These are phyloP conservation scores for Dimocarpus longan DNA, from an alignment of 345 rosid genomes.

Conservation along the genomic window DNA sequence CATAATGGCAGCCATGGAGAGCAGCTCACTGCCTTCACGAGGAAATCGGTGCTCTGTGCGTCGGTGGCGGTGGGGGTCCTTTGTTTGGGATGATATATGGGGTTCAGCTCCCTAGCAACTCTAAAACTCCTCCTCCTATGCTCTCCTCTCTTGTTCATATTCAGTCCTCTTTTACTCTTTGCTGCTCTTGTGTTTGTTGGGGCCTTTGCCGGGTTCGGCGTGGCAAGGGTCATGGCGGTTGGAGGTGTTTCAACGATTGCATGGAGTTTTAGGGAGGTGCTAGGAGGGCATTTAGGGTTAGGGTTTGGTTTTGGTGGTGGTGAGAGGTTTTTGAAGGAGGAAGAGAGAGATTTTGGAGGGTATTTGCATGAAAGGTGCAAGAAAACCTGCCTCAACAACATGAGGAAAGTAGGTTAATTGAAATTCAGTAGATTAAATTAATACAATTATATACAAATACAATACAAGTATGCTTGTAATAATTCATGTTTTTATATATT, in stretches of 20 bases:
- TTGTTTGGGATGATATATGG: conserved; percentile 39
- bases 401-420: not conserved
- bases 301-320: conserved; percentile 16
- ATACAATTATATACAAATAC: not conserved
- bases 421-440: not conserved
- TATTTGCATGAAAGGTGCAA: conserved; percentile 12
- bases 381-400: not conserved
- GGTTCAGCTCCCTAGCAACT: conserved; percentile 40
- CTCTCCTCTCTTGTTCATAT: conserved; percentile 45
- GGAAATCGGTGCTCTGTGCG: conserved; percentile 19
- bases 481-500: not conserved
- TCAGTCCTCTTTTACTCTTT: conserved; percentile 39
- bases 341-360: too few relatives aligned
- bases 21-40: not conserved
- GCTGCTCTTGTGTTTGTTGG: conserved; percentile 27
- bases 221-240: conserved; percentile 38
- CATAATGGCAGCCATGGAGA: too few relatives aligned
- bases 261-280: conserved; percentile 28
- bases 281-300: conserved; percentile 5
- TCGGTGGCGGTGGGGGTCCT: conserved; percentile 40
- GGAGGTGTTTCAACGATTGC: conserved; percentile 37
- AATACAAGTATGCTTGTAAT: not conserved
- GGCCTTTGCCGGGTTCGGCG: conserved; percentile 36
- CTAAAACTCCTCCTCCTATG: conserved; percentile 32
- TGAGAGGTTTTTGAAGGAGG: conserved; percentile 1